phyloP scores from a whole-genome alignment of 495 filamentous ascomycete genomes.

The Hypoxylon intermedium region DNA sequence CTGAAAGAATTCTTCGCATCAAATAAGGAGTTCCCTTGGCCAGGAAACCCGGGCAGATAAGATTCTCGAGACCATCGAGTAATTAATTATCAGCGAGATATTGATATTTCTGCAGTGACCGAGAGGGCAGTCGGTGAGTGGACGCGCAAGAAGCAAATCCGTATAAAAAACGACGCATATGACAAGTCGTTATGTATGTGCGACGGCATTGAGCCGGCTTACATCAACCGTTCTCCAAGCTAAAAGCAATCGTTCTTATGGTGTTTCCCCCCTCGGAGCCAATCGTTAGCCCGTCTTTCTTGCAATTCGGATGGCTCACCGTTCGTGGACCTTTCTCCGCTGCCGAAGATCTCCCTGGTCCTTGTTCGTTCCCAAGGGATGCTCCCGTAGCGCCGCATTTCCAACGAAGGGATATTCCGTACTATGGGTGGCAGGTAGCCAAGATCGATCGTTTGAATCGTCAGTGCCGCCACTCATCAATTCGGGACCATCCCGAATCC shows the following conservation, averaged over 20 bases:
- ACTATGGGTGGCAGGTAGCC: constrained; percentile 14
- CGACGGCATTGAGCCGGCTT: constrained; percentile 25
- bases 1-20: constrained; percentile 4
- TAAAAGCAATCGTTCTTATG: constrained; percentile 1
- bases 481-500: constrained; percentile 39
- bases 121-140: constrained; percentile 23
- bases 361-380: constrained; percentile 1
- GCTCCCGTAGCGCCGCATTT: constrained; percentile 23
- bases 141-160: constrained; percentile 23
- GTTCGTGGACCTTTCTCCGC: constrained; percentile 12
- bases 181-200: constrained; percentile 20
- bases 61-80: constrained; percentile 13
- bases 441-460: constrained; percentile 36
- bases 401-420: constrained; percentile 7
- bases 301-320: constrained; percentile 22
- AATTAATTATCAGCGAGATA: constrained; percentile 32
- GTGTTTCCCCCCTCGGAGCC: neutral
- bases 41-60: constrained; percentile 14
- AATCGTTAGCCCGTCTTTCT: constrained; percentile 14
- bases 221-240: constrained; percentile 15
- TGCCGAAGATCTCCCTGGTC: constrained; percentile 1
- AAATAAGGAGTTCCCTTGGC: constrained; percentile 19
- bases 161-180: constrained; percentile 23
- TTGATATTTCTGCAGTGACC: constrained; percentile 23
- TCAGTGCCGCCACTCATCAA: constrained; percentile 32